Conservation (phyloP, 768 basidiomycete genomes). For the Russula earlei region DNA sequence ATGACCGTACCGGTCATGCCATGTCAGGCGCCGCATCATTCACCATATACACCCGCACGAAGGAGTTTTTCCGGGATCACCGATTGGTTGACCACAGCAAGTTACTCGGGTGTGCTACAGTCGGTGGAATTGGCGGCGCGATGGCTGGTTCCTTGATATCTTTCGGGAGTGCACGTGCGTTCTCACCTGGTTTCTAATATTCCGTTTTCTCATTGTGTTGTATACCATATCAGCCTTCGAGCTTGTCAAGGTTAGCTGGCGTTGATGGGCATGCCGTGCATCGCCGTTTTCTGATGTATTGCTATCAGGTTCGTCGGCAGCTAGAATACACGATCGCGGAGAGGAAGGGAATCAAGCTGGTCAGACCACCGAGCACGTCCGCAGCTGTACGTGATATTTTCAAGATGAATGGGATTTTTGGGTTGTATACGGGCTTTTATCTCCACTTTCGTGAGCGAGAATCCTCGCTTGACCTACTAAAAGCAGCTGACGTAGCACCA, state of each 20-base stretch:
- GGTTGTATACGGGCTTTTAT: slow-evolving; percentile 75
- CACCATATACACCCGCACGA: slow-evolving; percentile 81
- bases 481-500: slow-evolving; percentile 5
- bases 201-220: slow-evolving; percentile 22
- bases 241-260: slow-evolving; percentile 70
- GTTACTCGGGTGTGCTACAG: slow-evolving; percentile 60
- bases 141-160: slow-evolving; percentile 86
- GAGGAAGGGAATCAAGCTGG: slow-evolving; percentile 58
- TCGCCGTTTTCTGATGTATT: too few species aligned
- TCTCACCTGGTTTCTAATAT: background rate
- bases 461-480: background rate
- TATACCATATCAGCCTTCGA: slow-evolving; percentile 57
- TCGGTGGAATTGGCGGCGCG: slow-evolving; percentile 74
- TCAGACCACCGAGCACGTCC: slow-evolving; percentile 68
- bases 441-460: slow-evolving; percentile 65
- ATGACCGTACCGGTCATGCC: slow-evolving; percentile 4
- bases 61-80: slow-evolving; percentile 57
- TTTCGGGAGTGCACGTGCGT: slow-evolving; percentile 82
- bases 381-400: slow-evolving; percentile 78
- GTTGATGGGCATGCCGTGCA: too few species aligned
- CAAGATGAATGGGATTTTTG: slow-evolving; percentile 47
- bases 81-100: slow-evolving; percentile 48
- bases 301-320: slow-evolving; percentile 70
- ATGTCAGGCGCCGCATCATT: slow-evolving; percentile 76
- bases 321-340: slow-evolving; percentile 87